These are phyloP conservation scores for Ustilago esculenta DNA, from an alignment of 1,284 basidiomycete genomes.

Conservation along the genomic window DNA sequence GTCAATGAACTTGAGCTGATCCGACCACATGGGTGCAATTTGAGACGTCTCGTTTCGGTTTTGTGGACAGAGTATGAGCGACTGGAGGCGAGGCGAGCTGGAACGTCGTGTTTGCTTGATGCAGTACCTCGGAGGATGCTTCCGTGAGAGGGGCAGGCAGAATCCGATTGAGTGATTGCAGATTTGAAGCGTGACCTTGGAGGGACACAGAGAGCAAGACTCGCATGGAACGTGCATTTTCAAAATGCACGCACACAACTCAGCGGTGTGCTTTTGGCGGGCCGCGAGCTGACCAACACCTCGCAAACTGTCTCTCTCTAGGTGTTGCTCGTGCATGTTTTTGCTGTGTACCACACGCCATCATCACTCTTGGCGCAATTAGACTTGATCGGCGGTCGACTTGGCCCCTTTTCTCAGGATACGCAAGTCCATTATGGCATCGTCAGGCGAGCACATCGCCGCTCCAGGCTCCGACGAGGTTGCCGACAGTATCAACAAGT, in stretches of 20 bases:
- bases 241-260: conserved; percentile 9
- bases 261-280: conserved; percentile 4
- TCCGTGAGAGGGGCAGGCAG: no score
- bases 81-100: no score
- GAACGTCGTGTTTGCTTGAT: no score
- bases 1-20: no score
- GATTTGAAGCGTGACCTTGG: not conserved
- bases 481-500: conserved; percentile 2
- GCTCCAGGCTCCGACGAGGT: not conserved
- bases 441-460: conserved; percentile 2
- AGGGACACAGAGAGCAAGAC: not conserved
- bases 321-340: not conserved
- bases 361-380: not conserved
- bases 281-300: conserved; percentile 21
- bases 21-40: no score
- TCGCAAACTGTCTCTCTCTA: no score
- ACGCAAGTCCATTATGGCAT: conserved; percentile 8
- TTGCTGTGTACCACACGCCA: not conserved
- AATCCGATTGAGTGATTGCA: not conserved
- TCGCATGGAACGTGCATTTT: conserved; percentile 17
- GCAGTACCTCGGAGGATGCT: no score
- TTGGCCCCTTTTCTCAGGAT: no score
- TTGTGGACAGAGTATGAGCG: no score
- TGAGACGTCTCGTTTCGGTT: no score
- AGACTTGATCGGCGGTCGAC: no score